A percentile compares a stretch with the other conserved stretches of the same genome.
phyloP scores from a whole-genome alignment of 345 rosid genomes.

The Murraya koenigii region DNA sequence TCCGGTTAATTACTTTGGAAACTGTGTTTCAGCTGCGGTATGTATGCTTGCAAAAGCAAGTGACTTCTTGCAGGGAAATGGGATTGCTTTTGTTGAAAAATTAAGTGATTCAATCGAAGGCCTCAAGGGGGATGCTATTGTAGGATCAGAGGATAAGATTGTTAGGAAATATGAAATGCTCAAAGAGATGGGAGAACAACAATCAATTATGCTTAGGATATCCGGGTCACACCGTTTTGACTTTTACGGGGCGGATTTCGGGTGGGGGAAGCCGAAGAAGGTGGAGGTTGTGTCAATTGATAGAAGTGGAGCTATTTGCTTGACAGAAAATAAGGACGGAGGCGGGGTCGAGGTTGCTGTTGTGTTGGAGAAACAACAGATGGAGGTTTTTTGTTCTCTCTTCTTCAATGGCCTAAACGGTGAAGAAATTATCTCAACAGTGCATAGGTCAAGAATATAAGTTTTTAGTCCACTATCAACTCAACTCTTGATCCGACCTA shows the following conservation, averaged over 20 bases:
- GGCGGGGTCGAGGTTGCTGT: not conserved
- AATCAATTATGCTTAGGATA: not conserved
- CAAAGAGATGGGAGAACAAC: not conserved
- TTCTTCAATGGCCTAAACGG: not conserved
- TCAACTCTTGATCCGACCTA: too few relatives aligned
- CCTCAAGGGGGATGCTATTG: not conserved
- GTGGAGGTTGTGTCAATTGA: conserved; percentile 20
- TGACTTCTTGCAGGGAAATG: not conserved
- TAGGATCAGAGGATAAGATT: not conserved
- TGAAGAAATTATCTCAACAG: too few relatives aligned
- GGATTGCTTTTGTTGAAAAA: too few relatives aligned
- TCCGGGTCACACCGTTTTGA: not conserved
- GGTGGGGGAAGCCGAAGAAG: conserved; percentile 26
- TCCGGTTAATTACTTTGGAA: conserved; percentile 41
- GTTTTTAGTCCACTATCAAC: too few relatives aligned
- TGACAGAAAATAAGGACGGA: not conserved
- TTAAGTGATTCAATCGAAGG: conserved; percentile 16
- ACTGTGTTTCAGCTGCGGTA: conserved; percentile 24
- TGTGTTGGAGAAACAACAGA: not conserved
- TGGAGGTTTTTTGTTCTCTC: not conserved
- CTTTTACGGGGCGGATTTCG: conserved; percentile 13
- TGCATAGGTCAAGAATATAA: too few relatives aligned
- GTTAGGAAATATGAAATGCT: too few relatives aligned
- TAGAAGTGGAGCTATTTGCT: conserved; percentile 7
- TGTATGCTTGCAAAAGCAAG: conserved; percentile 4